Conservation (phyloP, 495 filamentous ascomycete species). For the Hypoxylon intermedium region DNA sequence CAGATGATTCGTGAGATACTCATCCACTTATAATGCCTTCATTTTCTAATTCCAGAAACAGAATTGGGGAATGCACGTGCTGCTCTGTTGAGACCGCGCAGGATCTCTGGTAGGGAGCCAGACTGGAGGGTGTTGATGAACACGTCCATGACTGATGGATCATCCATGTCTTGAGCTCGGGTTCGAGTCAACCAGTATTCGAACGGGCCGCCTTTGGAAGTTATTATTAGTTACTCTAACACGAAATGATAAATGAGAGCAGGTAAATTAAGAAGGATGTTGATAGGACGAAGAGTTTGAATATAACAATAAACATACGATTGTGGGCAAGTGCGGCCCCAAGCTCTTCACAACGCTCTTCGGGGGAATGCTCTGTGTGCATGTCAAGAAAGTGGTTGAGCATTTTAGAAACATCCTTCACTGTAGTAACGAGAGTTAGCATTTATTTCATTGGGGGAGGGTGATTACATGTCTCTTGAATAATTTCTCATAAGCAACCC, state of each 20-base stretch:
- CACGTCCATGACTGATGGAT: conserved; percentile 43
- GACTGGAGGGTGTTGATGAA: conserved; percentile 39
- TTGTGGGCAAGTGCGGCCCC: conserved; percentile 49
- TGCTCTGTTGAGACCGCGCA: conserved; percentile 47
- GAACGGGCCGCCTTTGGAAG: conserved; percentile 49
- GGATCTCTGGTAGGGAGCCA: conserved; percentile 44
- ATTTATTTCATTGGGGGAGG: no score
- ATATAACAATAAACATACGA: conserved; percentile 35
- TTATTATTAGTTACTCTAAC: conserved; percentile 9
- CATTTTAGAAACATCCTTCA: conserved; percentile 56
- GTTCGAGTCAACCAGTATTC: conserved; percentile 55
- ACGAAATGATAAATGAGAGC: background rate
- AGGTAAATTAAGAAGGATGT: background rate
- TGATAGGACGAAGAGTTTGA: background rate
- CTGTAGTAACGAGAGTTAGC: no score
- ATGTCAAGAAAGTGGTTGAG: conserved; percentile 55
- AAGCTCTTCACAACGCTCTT: conserved; percentile 50
- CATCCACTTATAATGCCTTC: background rate
- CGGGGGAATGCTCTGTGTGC: conserved; percentile 49
- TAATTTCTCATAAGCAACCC: no score
- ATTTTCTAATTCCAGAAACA: background rate
- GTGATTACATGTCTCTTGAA: no score
- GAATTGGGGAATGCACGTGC: conserved; percentile 41
- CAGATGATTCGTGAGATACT: background rate
- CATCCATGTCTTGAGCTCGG: conserved; percentile 43